Evolutionary conservation across 805 yeast species (phyloP).

Genomic region (Hanseniaspora vineae): DNA sequence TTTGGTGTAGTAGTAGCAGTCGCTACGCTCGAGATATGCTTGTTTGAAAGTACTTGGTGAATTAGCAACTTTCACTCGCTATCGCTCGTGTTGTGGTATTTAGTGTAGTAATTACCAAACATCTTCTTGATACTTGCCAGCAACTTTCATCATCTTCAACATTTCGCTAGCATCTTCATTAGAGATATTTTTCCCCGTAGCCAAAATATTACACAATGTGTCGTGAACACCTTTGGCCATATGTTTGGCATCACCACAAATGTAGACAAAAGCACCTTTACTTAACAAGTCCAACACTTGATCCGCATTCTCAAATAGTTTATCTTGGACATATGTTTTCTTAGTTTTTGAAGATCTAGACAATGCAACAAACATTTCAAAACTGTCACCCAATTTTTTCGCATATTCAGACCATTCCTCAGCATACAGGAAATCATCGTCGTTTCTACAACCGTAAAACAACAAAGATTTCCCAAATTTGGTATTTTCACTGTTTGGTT

Average conservation of each 20-base stretch:
- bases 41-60: too few relatives aligned
- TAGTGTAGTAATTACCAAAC: conserved; percentile 94
- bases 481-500: conserved; percentile 25
- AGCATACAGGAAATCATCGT: conserved; percentile 76
- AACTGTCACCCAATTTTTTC: conserved; percentile 43
- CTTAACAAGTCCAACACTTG: conserved; percentile 33
- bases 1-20: too few relatives aligned
- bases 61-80: too few relatives aligned
- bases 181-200: conserved; percentile 47
- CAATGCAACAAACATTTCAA: conserved; percentile 72
- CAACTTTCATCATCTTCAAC: conserved; percentile 64
- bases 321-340: conserved; percentile 77
- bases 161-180: conserved; percentile 62
- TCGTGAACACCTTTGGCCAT: conserved; percentile 92
- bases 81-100: too few relatives aligned
- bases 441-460: conserved; percentile 79
- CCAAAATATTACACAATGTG: conserved; percentile 50
- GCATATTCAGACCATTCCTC: conserved; percentile 82
- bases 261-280: conserved; percentile 80
- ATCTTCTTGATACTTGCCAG: conserved; percentile 91
- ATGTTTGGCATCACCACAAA: conserved; percentile 91
- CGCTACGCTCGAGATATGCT: background rate
- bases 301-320: conserved; percentile 38
- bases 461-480: conserved; percentile 61
- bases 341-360: conserved; percentile 54